Evolutionary conservation across 768 basidiomycete genomes (phyloP), one percentile per base, ranked within the genome.

Genomic region (Agrocybe praecox): DNA sequence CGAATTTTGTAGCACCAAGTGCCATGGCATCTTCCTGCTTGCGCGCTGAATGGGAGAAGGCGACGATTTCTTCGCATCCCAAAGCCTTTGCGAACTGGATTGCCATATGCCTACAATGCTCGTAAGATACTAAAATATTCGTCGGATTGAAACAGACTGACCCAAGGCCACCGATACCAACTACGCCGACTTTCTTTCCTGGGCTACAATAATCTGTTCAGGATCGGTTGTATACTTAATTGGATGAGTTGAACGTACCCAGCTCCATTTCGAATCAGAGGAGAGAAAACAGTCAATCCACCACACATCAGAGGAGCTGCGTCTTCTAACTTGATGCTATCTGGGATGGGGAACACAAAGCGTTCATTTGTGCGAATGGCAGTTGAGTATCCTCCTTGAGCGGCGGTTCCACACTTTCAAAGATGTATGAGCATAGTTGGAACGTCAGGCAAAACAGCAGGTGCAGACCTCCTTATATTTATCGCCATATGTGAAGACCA

Each of bases 271-370:
- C 80, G 72, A 23, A 76, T 73, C 18, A 89, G 72, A 12, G 88
- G 86, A 0, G 84, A 85, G 72, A 75, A 87, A 8, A 83, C 80
- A 7, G 86, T 87, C n/a, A 87, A 66, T 24, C 86, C 86, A 6
- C 76, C 87, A 64, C 85, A 89, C 46, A 88, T 68, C 80, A 89
- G 80, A 7, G 86, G 84, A 1, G 85, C 85, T 4, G 83, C 85
- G 46, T 83, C 59, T 52, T 79, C 78, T 7, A 81, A 74, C 26
- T 78, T 69, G 22, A 89, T 67, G 12, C 64, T 71, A 9, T 84
- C 75, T 1, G 88, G 88, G 40, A 90, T 81, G 10, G 76, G 76
- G 65, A 87, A 80, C 32, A 84, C 83, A 61, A 83, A 89, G 52
- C 76, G 78, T 49, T 85, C 80, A 23, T 79, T 73, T 0, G 72